These are phyloP conservation scores for Colletotrichum sojae DNA, from an alignment of 2,329 filamentous ascomycete genomes.

Conservation along the genomic window DNA sequence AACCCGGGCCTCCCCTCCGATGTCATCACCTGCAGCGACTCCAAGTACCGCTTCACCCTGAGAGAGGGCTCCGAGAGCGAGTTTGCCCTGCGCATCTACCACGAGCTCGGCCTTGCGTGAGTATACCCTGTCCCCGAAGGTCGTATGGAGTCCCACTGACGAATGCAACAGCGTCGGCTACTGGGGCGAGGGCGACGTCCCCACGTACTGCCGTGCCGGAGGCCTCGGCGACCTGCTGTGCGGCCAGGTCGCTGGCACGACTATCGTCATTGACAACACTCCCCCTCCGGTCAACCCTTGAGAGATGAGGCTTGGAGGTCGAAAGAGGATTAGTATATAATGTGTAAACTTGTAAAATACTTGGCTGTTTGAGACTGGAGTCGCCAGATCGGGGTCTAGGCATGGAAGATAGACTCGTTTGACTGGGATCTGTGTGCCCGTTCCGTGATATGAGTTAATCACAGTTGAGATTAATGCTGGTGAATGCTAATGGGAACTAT, in stretches of 20 bases:
- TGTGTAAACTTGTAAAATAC: neutral
- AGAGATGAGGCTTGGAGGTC: neutral
- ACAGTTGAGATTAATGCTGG: too few species aligned
- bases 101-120: constrained; percentile 44
- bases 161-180: constrained; percentile 36
- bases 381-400: neutral
- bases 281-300: constrained; percentile 21
- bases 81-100: constrained; percentile 44
- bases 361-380: neutral
- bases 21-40: constrained; percentile 46
- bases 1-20: constrained; percentile 43
- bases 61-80: constrained; percentile 36
- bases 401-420: neutral
- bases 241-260: constrained; percentile 40
- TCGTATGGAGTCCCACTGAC: neutral
- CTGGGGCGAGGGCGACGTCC: constrained; percentile 42
- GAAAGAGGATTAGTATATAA: neutral
- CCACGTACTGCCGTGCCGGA: constrained; percentile 43
- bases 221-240: constrained; percentile 42
- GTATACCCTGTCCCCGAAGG: constrained; percentile 15
- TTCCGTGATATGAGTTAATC: too few species aligned
- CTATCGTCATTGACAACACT: constrained; percentile 42
- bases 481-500: too few species aligned
- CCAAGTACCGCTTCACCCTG: constrained; percentile 49
- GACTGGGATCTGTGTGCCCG: too few species aligned